Conservation (phyloP, 1,284 basidiomycete species). For the Cutaneotrichosporon sp. region DNA sequence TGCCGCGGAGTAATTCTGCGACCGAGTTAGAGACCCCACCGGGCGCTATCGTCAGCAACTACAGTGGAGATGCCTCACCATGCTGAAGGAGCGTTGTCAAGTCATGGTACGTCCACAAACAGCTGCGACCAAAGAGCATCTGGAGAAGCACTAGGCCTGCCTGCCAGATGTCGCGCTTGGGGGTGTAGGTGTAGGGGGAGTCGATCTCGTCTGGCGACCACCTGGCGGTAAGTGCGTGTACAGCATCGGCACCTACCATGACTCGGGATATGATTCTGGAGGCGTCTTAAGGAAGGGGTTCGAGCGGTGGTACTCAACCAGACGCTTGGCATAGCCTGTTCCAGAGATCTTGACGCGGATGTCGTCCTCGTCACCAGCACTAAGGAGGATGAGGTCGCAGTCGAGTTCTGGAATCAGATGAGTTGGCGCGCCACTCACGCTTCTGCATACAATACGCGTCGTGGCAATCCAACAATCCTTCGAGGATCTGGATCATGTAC, state of each 20-base stretch:
- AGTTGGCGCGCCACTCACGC: constrained; percentile 29
- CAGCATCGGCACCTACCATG: constrained; percentile 36
- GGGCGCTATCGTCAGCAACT: constrained; percentile 22
- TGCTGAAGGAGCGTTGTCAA: constrained; percentile 43
- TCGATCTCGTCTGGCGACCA: constrained; percentile 52
- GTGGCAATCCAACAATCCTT: constrained; percentile 46
- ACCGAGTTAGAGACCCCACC: constrained; percentile 33
- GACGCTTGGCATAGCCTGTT: constrained; percentile 44
- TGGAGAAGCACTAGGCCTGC: constrained; percentile 47
- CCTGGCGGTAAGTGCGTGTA: constrained; percentile 26
- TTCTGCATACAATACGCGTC: constrained; percentile 43
- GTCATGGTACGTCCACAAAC: constrained; percentile 40
- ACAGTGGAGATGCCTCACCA: constrained; percentile 25
- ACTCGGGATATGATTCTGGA: constrained; percentile 40
- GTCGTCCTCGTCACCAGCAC: constrained; percentile 28
- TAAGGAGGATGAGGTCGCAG: constrained; percentile 41
- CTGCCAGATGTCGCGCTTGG: constrained; percentile 53
- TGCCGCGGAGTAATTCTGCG: constrained; percentile 37
- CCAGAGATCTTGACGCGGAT: constrained; percentile 45
- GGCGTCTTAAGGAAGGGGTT: constrained; percentile 48
- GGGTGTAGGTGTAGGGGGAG: constrained; percentile 45
- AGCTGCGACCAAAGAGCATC: constrained; percentile 45
- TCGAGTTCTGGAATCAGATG: constrained; percentile 36
- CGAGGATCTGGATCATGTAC: constrained; percentile 47
- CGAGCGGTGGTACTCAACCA: constrained; percentile 52